Base-by-base conservation (phyloP, 2,329 filamentous ascomycete species). In the Alternaria burnsii region DNA sequence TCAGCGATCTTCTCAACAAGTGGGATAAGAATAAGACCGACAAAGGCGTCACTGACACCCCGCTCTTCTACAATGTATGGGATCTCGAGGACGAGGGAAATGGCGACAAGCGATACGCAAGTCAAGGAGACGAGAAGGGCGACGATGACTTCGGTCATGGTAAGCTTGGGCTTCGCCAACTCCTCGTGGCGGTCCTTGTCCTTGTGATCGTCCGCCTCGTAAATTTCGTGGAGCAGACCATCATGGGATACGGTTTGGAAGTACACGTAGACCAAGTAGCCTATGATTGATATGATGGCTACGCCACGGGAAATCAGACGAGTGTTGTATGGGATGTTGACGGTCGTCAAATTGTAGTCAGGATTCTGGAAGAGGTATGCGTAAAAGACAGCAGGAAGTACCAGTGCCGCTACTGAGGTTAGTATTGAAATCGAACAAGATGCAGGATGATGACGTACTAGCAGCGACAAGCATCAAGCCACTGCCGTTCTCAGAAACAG, bases 1-100 rank as follows among this genome's bases (percentile, higher is more conserved):
- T 96, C 92, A 71, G 62, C 92, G 3, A 91, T 89, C 78, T 97
- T 96, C 74, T 96, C 93, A 6, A 95, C 92, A 0, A 96, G 84
- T 4, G 91, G 89, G 5, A 95, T 86, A 1, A 96, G 84, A 66
- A 95, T 94, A 38, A 96, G 82, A 70, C 92, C 87, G 63, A 89
- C 80, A 64, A 89, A 89, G 30, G 84, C 74, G 62, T 81, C 79
- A 18, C 71, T 77, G 41, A 89, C 80, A 26, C 81, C 77, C 26
- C 78, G 79, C 42, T 83, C 70, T 20, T 83, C 70, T 22, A 88
- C 87, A 42, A 89, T 86, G 69, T 79, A 82, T 38, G 88, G 84
- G 59, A 95, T 95, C 71, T 94, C 83, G 52, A 88, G 80, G 14
- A 95, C 91, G 16, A 95, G 82, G 63, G 88, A 89, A 46, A 93